Evolutionary conservation across 495 filamentous ascomycete species (phyloP), one percentile per base, ranked within the genome.

Genomic region (Trichoderma reesei): DNA sequence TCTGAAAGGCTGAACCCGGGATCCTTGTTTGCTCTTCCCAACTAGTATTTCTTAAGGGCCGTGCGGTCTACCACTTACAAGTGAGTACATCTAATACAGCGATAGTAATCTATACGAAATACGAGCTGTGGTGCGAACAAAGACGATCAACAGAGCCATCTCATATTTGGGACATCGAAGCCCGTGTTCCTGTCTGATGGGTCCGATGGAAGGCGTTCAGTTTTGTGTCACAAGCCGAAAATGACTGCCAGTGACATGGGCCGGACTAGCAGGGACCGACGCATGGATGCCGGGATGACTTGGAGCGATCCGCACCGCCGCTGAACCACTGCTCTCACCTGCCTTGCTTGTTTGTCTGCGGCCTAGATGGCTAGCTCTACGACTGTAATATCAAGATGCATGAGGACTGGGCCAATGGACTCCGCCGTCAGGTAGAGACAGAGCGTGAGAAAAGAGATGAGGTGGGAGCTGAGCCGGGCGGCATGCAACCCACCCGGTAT

Each of bases 301-400:
- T 33, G 31, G 51, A 10, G 34, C 20, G 51, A 56, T 31, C 51
- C 51, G 51, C 51, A 4, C 51, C 51, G 20, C 14, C 31, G 26
- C 26, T 36, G 51, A 26, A 26, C 51, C 51, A 48, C 20, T n/a
- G 26, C 51, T 56, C 51, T 56, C 51, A n/a, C 26, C 26, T 26
- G 26, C 26, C 26, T 26, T 26, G 26, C 26, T 26, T 26, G 26
- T 26, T 26, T 26, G 26, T 26, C 26, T 26, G 26, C 26, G 26
- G 26, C 51, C 51, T 31, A 56, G 51, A 56, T 7, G 51, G 10
- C 31, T 36, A 34, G 51, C 51, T 56, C 51, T 13, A 33, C 48
- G 26, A 20, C 26, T 36, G 33, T 56, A 56, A 56, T 56, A 56
- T 56, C 51, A 56, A 56, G 51, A 56, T 56, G 51, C 51, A 36